Conservation (phyloP, 164 flowering plant species). For the Umbellularia californica region DNA sequence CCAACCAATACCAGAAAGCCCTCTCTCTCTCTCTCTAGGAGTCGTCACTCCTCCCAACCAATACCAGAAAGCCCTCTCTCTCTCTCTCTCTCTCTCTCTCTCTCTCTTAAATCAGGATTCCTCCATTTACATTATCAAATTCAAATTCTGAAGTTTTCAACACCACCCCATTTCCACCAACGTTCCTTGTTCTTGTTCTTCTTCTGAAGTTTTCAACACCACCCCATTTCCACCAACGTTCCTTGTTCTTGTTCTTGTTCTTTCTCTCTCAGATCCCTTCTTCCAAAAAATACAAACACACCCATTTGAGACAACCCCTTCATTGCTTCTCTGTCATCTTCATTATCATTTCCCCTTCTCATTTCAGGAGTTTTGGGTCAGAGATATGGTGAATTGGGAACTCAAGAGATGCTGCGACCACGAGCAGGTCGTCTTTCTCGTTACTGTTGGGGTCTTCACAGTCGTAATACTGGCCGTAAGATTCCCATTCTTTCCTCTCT, state of each 20-base stretch:
- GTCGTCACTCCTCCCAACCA: no score
- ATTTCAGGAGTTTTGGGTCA: background rate
- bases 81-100: no score
- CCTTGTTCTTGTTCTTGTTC: background rate
- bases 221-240: background rate
- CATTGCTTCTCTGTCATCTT: background rate
- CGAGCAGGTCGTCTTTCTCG: constrained; percentile 54
- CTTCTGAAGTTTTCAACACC: background rate
- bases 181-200: background rate
- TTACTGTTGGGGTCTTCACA: constrained; percentile 51
- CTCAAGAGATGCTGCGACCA: constrained; percentile 62
- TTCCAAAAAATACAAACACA: background rate
- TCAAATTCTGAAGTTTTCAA: background rate
- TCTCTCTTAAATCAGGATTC: no score
- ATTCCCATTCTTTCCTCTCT: background rate
- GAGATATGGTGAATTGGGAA: constrained; percentile 59
- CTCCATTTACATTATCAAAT: no score
- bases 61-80: no score
- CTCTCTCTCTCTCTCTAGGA: no score
- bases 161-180: constrained; percentile 1
- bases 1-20: no score
- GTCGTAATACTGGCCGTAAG: constrained; percentile 70
- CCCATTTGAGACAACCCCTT: constrained; percentile 1
- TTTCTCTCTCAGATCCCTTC: background rate
- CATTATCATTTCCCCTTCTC: background rate